A percentile compares a stretch with the other conserved stretches of the same genome.
These are phyloP conservation scores for Naumovozyma castellii DNA, from an alignment of 805 yeast genomes.

Conservation along the genomic window DNA sequence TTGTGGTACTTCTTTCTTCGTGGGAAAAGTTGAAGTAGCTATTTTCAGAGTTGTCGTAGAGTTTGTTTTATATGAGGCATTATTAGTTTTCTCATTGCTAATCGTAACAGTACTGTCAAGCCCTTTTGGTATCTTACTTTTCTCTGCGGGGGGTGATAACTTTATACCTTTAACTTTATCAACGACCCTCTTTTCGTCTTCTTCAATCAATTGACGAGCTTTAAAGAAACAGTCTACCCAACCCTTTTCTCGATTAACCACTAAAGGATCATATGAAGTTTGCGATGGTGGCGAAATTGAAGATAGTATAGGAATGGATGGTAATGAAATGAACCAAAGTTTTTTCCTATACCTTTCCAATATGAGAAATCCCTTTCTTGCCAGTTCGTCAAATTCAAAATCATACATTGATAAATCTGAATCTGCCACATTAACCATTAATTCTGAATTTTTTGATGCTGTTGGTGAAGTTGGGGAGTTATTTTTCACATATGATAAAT, in stretches of 20 bases:
- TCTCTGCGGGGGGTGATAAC: not conserved
- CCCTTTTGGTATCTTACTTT: not conserved
- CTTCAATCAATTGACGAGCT: slow-evolving; percentile 49
- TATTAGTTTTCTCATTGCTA: not conserved
- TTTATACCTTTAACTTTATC: not conserved
- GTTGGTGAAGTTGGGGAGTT: not conserved
- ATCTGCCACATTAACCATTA: slow-evolving; percentile 30
- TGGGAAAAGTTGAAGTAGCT: too few relatives aligned
- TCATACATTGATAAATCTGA: slow-evolving; percentile 65
- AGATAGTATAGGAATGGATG: slow-evolving; percentile 12
- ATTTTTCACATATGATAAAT: slow-evolving; percentile 10
- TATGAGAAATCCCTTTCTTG: slow-evolving; percentile 51
- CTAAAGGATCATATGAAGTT: slow-evolving; percentile 11
- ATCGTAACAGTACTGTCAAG: not conserved
- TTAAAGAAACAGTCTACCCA: slow-evolving; percentile 67
- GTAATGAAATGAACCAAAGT: slow-evolving; percentile 46
- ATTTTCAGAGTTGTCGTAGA: not conserved
- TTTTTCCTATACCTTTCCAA: slow-evolving; percentile 51
- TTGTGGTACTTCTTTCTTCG: too few relatives aligned
- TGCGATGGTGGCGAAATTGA: slow-evolving; percentile 24
- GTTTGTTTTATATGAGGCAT: not conserved
- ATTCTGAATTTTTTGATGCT: not conserved
- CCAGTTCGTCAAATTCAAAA: slow-evolving; percentile 59
- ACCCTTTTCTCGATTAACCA: slow-evolving; percentile 39
- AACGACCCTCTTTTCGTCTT: slow-evolving; percentile 5